Conservation (phyloP, 352 stramenopile genomes). For the Peronospora belbahrii region DNA sequence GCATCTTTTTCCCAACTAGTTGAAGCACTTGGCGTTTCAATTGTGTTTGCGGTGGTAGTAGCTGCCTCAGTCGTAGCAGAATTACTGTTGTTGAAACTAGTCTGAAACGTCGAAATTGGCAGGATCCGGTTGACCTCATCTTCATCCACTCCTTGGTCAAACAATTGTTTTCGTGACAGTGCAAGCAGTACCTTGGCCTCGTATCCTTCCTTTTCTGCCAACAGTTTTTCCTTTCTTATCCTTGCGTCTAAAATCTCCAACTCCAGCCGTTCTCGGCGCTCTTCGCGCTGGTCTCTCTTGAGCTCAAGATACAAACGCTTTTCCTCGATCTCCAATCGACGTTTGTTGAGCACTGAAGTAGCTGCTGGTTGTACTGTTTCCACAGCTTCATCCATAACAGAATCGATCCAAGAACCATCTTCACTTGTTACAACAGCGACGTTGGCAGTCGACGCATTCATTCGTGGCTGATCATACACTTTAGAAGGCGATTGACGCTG, state of each 20-base stretch:
- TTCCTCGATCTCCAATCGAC: slow-evolving; percentile 50
- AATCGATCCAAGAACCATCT: slow-evolving; percentile 25
- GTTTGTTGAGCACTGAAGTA: slow-evolving; percentile 21
- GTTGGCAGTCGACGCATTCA: background rate
- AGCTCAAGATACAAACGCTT: slow-evolving; percentile 46
- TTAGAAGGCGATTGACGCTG: slow-evolving; percentile 7
- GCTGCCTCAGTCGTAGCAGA: background rate
- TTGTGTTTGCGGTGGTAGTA: background rate
- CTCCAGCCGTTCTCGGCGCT: slow-evolving; percentile 30
- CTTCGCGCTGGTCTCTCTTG: slow-evolving; percentile 32
- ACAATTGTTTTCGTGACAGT: slow-evolving; percentile 44
- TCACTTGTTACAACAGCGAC: background rate
- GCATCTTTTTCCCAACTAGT: background rate
- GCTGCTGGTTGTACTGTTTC: background rate
- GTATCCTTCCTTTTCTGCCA: slow-evolving; percentile 37
- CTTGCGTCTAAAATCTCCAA: slow-evolving; percentile 44
- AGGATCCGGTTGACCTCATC: slow-evolving; percentile 50
- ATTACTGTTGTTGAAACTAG: background rate
- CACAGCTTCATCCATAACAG: background rate
- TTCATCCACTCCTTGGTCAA: slow-evolving; percentile 39
- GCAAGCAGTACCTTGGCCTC: slow-evolving; percentile 39
- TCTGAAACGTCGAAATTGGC: slow-evolving; percentile 16
- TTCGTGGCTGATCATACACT: background rate
- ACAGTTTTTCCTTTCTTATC: slow-evolving; percentile 29
- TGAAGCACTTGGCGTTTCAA: background rate